Percentiles rank a stretch among this genome's conserved stretches.
These are phyloP conservation scores for Cryptococcus sp. DNA, from an alignment of 1,284 basidiomycete genomes.

Conservation along the genomic window DNA sequence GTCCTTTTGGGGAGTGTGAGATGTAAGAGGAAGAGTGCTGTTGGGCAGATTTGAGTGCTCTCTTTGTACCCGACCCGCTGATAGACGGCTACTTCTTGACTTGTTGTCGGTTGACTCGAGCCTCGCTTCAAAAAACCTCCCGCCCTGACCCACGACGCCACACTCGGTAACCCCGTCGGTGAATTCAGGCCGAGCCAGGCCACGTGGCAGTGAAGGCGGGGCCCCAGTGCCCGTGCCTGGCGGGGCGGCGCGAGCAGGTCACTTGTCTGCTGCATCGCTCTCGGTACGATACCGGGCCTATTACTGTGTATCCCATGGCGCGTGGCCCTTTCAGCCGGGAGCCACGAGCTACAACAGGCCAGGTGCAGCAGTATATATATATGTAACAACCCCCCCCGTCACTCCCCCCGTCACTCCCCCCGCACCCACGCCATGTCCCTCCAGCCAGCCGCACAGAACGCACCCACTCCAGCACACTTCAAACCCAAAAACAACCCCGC, in stretches of 20 bases:
- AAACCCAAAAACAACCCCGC: slow-evolving; percentile 40
- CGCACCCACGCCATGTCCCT: slow-evolving; percentile 6
- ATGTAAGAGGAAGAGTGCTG: neutral
- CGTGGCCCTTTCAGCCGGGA: too few species aligned
- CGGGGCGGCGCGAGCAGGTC: too few species aligned
- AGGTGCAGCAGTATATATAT: neutral
- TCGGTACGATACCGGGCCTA: too few species aligned
- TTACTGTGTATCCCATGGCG: too few species aligned
- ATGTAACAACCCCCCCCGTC: neutral
- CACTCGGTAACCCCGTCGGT: too few species aligned
- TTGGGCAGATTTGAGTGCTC: neutral
- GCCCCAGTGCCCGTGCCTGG: too few species aligned
- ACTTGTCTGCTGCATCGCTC: too few species aligned
- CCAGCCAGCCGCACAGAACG: neutral
- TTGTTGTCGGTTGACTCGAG: neutral
- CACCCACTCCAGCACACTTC: slow-evolving; percentile 23
- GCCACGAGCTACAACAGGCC: too few species aligned
- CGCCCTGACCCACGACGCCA: too few species aligned
- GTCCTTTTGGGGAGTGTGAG: slow-evolving; percentile 10
- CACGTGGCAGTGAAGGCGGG: too few species aligned
- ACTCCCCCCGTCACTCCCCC: too few species aligned
- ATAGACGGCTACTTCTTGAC: neutral
- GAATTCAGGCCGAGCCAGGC: too few species aligned
- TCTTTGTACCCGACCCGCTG: neutral
- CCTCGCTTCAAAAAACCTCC: neutral